Base-by-base conservation (phyloP, 768 basidiomycete species). In the Boletus barrowsii region DNA sequence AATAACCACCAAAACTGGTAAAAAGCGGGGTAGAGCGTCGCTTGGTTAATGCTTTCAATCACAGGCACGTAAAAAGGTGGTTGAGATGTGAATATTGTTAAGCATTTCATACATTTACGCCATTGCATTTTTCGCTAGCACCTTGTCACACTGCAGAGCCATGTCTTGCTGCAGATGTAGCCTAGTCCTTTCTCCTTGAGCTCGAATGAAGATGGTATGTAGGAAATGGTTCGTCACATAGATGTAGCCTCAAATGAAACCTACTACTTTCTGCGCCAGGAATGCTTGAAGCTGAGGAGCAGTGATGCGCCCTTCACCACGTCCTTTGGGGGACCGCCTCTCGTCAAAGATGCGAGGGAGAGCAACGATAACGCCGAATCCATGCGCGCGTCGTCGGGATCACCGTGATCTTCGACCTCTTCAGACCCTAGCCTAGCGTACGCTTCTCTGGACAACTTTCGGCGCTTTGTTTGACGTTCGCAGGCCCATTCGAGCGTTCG, bases 401-500 rank as follows among this genome's bases (percentile, higher is more conserved):
- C 53, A 26, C 15, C 46, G 5, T 49, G 41, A 24, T 59, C 57
- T 37, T 56, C 42, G 29, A 36, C 49, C 17, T 69, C 65, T 29
- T 60, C 62, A 24, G 63, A 65, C 6, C 30, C 55, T 10, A 62
- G 56, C 44, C 60, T 47, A 17, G 39, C 41, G 24, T 62, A 53
- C 39, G 49, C 57, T 35, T 59, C 59, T 43, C 47, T 68, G 47
- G 49, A 57, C 37, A 59, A 45, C 52, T 70, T 73, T 36, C 66
- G 65, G 18, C 75, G 75, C 53, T 75, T 76, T 17, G 71, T 57
- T 20, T 70, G 68, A 42, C 67, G 72, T 24, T 76, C 71, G 56
- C 77, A 78, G 14, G 76, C 77, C 77, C 76, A 78, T 57, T 78
- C 77, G 13, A 79, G 70, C 3, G 72, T 73, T 46, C 68, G 69